phyloP scores from a whole-genome alignment of 208 protist species.

The Acanthamoeba lenticulata region DNA sequence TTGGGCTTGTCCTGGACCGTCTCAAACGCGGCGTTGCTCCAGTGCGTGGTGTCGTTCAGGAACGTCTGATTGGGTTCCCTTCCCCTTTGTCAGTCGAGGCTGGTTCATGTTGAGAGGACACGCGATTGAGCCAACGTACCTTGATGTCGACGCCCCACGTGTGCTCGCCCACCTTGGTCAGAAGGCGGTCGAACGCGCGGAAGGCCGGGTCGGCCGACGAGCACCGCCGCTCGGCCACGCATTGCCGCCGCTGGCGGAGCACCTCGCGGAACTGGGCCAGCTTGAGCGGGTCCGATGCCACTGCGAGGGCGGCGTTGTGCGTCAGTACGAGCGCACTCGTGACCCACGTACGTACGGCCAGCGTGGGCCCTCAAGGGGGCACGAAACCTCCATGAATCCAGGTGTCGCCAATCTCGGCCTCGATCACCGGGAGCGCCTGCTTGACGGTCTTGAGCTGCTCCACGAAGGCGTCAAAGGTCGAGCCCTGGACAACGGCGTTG shows the following conservation, averaged over 20 bases:
- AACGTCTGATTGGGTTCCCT: too few species aligned
- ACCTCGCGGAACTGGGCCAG: conserved; percentile 17
- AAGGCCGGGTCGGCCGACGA: neutral
- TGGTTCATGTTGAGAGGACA: neutral
- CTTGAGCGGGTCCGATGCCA: conserved; percentile 66
- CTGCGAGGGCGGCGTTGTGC: too few species aligned
- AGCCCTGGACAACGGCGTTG: conserved; percentile 9
- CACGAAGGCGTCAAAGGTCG: conserved; percentile 66
- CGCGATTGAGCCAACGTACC: neutral
- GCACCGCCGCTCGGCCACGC: neutral
- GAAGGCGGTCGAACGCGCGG: neutral
- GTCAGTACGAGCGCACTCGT: too few species aligned
- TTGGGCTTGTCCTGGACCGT: neutral
- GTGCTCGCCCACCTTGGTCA: conserved; percentile 18
- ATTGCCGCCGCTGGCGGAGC: neutral
- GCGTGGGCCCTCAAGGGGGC: too few species aligned
- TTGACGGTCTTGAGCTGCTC: conserved; percentile 25
- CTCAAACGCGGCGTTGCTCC: conserved; percentile 27
- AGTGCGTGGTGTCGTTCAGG: neutral
- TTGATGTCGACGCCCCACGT: conserved; percentile 49
- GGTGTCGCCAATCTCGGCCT: conserved; percentile 65
- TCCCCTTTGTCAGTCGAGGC: too few species aligned
- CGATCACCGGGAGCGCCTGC: conserved; percentile 5
- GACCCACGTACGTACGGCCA: too few species aligned
- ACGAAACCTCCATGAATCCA: conserved; percentile 68